phyloP scores from a whole-genome alignment of 306 rosid genomes.

The Quercus mongolica region DNA sequence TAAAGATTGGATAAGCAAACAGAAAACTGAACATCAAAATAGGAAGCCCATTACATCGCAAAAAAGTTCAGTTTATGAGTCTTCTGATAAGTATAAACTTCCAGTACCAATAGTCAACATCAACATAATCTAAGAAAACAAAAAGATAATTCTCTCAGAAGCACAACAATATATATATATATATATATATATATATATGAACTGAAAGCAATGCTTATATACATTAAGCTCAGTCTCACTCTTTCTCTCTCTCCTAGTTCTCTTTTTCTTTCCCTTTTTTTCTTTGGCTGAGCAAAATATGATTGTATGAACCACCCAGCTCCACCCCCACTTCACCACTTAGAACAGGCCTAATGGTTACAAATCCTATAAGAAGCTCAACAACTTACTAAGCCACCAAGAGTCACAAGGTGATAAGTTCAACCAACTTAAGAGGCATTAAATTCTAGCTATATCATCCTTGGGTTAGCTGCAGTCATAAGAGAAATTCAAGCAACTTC shows the following conservation, averaged over 20 bases:
- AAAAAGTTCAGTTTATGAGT: background rate
- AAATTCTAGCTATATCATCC: too few relatives aligned
- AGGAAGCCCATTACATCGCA: slow-evolving; percentile 8
- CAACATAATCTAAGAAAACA: background rate
- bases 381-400: too few relatives aligned
- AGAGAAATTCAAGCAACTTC: too few relatives aligned
- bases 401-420: too few relatives aligned
- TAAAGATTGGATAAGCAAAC: background rate
- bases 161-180: background rate
- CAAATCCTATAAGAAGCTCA: too few relatives aligned
- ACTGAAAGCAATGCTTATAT: background rate
- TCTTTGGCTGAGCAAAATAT: background rate
- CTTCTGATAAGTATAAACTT: slow-evolving; percentile 5
- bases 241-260: background rate
- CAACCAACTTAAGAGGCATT: too few relatives aligned
- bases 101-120: background rate
- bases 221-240: background rate
- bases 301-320: background rate
- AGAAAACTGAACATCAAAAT: slow-evolving; percentile 8
- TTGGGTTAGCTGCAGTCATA: too few relatives aligned
- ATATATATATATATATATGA: background rate
- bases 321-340: background rate
- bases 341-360: background rate
- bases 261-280: background rate
- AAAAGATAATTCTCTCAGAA: background rate